phyloP scores from a whole-genome alignment of 1,139 yeast genomes.

The Suhomyces bokatorum region DNA sequence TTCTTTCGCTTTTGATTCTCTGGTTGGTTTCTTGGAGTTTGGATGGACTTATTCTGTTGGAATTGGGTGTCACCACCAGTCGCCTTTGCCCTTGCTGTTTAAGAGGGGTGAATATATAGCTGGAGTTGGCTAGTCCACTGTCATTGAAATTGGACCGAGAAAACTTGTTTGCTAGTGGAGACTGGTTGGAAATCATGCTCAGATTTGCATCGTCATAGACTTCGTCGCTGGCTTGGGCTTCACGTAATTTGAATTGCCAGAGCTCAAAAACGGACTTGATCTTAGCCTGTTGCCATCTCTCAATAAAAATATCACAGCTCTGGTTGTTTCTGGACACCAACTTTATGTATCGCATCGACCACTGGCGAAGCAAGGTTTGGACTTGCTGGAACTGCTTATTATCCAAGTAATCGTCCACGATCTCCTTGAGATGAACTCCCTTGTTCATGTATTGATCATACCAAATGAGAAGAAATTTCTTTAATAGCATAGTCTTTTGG shows the following conservation, averaged over 20 bases:
- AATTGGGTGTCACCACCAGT: slow-evolving; percentile 22
- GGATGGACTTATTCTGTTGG: slow-evolving; percentile 36
- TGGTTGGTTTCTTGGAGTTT: slow-evolving; percentile 43
- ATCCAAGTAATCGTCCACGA: slow-evolving; percentile 32
- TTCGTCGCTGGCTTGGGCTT: slow-evolving; percentile 10
- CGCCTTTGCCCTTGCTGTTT: slow-evolving; percentile 24
- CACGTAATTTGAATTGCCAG: slow-evolving; percentile 29
- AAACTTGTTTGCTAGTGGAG: slow-evolving; percentile 38
- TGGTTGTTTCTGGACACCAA: slow-evolving; percentile 36
- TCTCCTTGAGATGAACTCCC: slow-evolving; percentile 25
- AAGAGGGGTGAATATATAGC: slow-evolving; percentile 38
- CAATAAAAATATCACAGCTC: slow-evolving; percentile 36
- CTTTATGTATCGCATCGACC: slow-evolving; percentile 43
- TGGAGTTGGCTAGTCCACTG: slow-evolving; percentile 13
- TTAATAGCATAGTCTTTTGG: slow-evolving; percentile 24
- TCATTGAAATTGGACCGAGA: slow-evolving; percentile 2
- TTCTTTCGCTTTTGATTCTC: slow-evolving; percentile 34
- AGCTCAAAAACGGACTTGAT: slow-evolving; percentile 36
- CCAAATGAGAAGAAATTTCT: slow-evolving; percentile 37
- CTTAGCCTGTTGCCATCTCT: slow-evolving; percentile 34
- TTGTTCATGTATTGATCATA: slow-evolving; percentile 32
- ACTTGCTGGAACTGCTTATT: slow-evolving; percentile 30
- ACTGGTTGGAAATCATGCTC: slow-evolving; percentile 29
- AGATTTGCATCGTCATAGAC: slow-evolving; percentile 20
- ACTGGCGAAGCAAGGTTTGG: slow-evolving; percentile 31